Evolutionary conservation across 768 basidiomycete genomes (phyloP).

Genomic region (Amanita subjunquillea): DNA sequence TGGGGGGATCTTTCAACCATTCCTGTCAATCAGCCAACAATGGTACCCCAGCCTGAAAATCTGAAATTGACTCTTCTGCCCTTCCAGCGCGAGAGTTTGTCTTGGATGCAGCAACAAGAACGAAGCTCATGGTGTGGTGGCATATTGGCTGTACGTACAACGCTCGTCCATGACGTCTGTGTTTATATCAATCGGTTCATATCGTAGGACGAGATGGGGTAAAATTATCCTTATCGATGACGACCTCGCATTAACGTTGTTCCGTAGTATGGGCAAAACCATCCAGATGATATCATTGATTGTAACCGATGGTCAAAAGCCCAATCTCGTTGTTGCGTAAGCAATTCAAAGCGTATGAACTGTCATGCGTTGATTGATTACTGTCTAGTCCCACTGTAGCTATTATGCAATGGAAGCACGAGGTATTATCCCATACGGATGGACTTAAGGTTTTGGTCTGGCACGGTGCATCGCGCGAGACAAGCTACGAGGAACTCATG

Average conservation of each 20-base stretch:
- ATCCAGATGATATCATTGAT: constrained; percentile 94
- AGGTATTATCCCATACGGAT: constrained; percentile 79
- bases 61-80: constrained; percentile 82
- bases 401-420: constrained; percentile 84
- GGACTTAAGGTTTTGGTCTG: constrained; percentile 84
- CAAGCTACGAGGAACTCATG: constrained; percentile 55
- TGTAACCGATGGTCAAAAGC: constrained; percentile 64
- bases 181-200: background rate
- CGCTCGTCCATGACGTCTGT: background rate
- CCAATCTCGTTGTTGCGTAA: constrained; percentile 89
- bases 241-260: constrained; percentile 3
- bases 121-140: constrained; percentile 81
- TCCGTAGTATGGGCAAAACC: constrained; percentile 78
- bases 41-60: constrained; percentile 71
- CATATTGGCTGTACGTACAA: constrained; percentile 68
- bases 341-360: constrained; percentile 28
- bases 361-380: constrained; percentile 36
- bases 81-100: constrained; percentile 91
- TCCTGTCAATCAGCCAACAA: constrained; percentile 50
- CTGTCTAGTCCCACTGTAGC: constrained; percentile 39
- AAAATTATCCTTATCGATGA: constrained; percentile 15
- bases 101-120: constrained; percentile 96
- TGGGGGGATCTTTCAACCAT: constrained; percentile 78
- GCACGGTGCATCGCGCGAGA: constrained; percentile 75
- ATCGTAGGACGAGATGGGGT: constrained; percentile 87